A percentile compares a stretch with the other conserved stretches of the same genome.
These are phyloP conservation scores for Tilletia setariae DNA, from an alignment of 1,284 basidiomycete genomes.

Conservation along the genomic window DNA sequence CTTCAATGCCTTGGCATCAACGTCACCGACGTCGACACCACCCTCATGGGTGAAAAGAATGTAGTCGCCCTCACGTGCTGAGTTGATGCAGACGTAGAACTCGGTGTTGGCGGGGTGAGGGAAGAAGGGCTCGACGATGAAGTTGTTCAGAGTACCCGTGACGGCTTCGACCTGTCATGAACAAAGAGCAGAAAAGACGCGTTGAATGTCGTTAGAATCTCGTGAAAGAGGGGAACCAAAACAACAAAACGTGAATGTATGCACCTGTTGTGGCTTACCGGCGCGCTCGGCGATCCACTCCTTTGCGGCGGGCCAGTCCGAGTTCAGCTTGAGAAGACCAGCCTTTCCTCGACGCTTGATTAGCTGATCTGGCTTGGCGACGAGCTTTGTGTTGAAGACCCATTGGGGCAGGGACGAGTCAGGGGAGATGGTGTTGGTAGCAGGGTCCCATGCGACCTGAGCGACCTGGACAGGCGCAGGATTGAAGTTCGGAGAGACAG, in stretches of 20 bases:
- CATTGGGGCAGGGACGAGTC: conserved; percentile 72
- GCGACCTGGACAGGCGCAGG: conserved; percentile 51
- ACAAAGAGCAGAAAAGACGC: neutral
- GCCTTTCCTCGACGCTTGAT: conserved; percentile 99
- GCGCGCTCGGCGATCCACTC: conserved; percentile 82
- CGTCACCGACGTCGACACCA: conserved; percentile 97
- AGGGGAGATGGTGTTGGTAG: conserved; percentile 74
- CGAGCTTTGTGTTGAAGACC: conserved; percentile 61
- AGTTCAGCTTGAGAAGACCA: conserved; percentile 85
- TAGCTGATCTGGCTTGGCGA: conserved; percentile 72
- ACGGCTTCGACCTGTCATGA: conserved; percentile 77
- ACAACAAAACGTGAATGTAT: conserved; percentile 24
- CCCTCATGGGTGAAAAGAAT: conserved; percentile 99
- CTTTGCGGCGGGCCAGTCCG: conserved; percentile 71
- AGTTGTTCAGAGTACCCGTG: conserved; percentile 90
- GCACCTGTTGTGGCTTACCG: conserved; percentile 85
- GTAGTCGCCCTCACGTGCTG: conserved; percentile 86
- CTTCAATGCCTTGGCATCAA: conserved; percentile 90
- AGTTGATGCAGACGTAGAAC: conserved; percentile 98
- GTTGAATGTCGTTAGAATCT: neutral
- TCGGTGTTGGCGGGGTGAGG: conserved; percentile 91
- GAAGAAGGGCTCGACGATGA: conserved; percentile 97
- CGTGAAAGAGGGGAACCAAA: neutral
- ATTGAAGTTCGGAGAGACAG: conserved; percentile 45
- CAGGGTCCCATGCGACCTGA: conserved; percentile 74